These are phyloP conservation scores for Cenchrus fungigraminus DNA, from an alignment of 176 grass and related monocot genomes.

Conservation along the genomic window DNA sequence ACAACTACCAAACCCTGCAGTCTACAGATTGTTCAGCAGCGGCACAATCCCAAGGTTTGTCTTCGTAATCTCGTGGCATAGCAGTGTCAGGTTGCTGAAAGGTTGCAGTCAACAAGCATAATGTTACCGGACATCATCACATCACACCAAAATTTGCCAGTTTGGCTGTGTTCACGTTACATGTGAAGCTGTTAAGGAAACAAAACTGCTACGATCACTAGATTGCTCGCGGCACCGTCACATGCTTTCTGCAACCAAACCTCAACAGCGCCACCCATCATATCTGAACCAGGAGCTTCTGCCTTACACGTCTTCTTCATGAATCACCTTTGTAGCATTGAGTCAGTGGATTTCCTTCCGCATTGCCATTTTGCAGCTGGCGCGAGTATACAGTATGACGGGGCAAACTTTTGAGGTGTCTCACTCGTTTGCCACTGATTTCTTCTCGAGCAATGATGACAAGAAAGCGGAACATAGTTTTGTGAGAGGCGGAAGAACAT, in stretches of 20 bases:
- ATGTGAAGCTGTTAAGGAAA: neutral
- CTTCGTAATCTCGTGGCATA: no score
- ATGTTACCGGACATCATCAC: neutral
- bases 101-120: neutral
- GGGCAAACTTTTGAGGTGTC: neutral
- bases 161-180: conserved; percentile 17
- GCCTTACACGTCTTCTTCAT: neutral
- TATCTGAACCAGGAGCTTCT: neutral
- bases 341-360: neutral
- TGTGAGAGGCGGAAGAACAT: conserved; percentile 76
- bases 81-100: no score
- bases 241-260: neutral
- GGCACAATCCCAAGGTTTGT: no score
- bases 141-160: neutral
- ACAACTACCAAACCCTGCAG: no score
- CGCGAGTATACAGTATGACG: neutral
- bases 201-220: conserved; percentile 39
- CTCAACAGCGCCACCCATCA: neutral
- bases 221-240: neutral
- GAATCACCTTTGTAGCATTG: neutral
- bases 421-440: conserved; percentile 48
- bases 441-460: conserved; percentile 79
- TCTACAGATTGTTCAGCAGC: no score
- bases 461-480: conserved; percentile 84
- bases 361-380: neutral